phyloP scores from a whole-genome alignment of 2,329 filamentous ascomycete genomes.

The Xylariaceae sp. region DNA sequence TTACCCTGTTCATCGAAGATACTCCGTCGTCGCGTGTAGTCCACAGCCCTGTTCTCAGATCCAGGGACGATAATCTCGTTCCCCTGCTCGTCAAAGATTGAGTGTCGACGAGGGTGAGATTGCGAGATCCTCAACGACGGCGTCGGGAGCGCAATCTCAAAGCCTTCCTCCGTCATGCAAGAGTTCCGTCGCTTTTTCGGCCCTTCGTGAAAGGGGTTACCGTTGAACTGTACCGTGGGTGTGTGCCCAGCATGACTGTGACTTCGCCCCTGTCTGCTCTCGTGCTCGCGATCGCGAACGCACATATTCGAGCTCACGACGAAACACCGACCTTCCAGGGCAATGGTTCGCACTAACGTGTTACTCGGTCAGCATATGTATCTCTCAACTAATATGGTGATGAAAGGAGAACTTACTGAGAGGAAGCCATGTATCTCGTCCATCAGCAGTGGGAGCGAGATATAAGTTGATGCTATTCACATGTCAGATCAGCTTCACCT shows the following conservation, averaged over 20 bases:
- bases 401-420: constrained; percentile 13
- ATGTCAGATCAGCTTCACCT: neutral
- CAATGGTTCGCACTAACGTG: constrained; percentile 67
- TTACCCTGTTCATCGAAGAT: too few species aligned
- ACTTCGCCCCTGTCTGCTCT: too few species aligned
- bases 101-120: constrained; percentile 17
- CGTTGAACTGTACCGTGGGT: neutral
- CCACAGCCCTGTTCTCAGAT: too few species aligned
- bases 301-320: constrained; percentile 87
- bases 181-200: constrained; percentile 36
- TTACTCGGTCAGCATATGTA: neutral
- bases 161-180: constrained; percentile 44
- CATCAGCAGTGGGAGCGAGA: constrained; percentile 86
- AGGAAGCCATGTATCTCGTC: constrained; percentile 73
- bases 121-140: constrained; percentile 22
- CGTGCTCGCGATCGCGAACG: constrained; percentile 52
- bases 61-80: constrained; percentile 48
- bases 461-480: constrained; percentile 69
- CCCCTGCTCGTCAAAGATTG: constrained; percentile 51
- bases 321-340: constrained; percentile 77
- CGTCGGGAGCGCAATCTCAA: constrained; percentile 45
- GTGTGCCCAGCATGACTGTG: too few species aligned
- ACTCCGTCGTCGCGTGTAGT: too few species aligned
- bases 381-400: constrained; percentile 45
- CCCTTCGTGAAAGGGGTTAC: neutral